Evolutionary conservation across 805 yeast genomes (phyloP).

Genomic region (Alloascoidea hylecoeti): DNA sequence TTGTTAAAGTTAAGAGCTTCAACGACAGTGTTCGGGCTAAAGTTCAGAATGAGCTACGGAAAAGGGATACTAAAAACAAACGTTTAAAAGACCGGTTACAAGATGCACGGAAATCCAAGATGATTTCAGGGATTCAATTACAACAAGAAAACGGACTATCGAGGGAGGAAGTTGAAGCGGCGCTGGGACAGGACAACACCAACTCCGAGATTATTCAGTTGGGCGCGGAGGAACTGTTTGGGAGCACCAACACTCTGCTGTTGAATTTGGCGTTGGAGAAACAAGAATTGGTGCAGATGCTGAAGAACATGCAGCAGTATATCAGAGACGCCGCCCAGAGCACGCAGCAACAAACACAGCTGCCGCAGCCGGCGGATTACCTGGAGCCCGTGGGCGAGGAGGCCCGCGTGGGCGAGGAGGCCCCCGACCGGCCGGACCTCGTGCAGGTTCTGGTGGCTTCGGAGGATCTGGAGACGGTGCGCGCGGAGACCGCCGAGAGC

Average conservation of each 20-base stretch:
- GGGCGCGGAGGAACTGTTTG: background rate
- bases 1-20: background rate
- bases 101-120: background rate
- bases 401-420: background rate
- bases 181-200: background rate
- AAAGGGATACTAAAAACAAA: background rate
- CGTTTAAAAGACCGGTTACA: background rate
- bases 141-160: background rate
- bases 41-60: background rate
- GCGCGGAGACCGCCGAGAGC: background rate
- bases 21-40: background rate
- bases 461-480: slow-evolving; percentile 1
- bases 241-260: background rate
- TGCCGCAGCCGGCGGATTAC: background rate
- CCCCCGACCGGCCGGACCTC: slow-evolving; percentile 1
- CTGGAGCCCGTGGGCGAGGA: background rate
- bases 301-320: background rate
- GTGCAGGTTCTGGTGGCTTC: background rate
- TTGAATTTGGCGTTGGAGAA: background rate
- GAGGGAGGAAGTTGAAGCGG: background rate
- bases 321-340: background rate
- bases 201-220: background rate
- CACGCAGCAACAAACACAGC: background rate
- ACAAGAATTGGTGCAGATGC: background rate
- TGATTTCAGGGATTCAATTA: background rate